Base-by-base conservation (phyloP, 768 basidiomycete genomes). In the Phanerochaete carnosa region DNA sequence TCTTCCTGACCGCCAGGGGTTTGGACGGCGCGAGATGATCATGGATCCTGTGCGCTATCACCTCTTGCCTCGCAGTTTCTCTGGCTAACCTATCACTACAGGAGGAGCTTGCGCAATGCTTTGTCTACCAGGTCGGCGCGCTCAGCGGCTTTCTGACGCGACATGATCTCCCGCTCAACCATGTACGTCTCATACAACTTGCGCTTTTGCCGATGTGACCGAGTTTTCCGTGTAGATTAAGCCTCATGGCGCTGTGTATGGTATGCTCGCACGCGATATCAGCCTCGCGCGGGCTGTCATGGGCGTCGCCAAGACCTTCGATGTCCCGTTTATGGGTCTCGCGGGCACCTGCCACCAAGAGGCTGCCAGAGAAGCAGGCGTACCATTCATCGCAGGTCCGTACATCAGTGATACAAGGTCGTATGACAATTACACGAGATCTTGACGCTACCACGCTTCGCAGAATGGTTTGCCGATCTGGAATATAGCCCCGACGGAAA, bases 41-140 rank as follows among this genome's bases (percentile, higher is more conserved):
- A 80, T 88, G 59, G 79, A 81, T 57, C 80, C 84, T 1, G 87
- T 87, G 61, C 47, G 79, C 2, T 0, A 3, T 28, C 12, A 23
- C 0, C 11, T 13, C 54, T 45, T 13, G 45, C 39, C 13, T 33
- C 19, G 2, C 13, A 19, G 15, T 16, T 1, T 8, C 7, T 6
- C 15, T 0, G 35, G 19, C 3, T 37, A 23, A 43, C 22, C 52
- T 52, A 1, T 39, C 25, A 52, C 25, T 15, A 1, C 54, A 87
- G 82, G 80, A 82, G 2, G 84, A 86, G 61, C 77, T 88, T 33
- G 74, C 72, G 7, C 76, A 80, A 26, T 84, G 83, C 66, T 83
- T 88, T 61, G 75, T 84, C 4, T 88, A 87, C 65, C 88, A 89
- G 74, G 81, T 87, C 30, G 87, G 86, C n/a, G 85, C 87, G 0